Base-by-base conservation (phyloP, 78 protist genomes). In the Isochrysis galbana region DNA sequence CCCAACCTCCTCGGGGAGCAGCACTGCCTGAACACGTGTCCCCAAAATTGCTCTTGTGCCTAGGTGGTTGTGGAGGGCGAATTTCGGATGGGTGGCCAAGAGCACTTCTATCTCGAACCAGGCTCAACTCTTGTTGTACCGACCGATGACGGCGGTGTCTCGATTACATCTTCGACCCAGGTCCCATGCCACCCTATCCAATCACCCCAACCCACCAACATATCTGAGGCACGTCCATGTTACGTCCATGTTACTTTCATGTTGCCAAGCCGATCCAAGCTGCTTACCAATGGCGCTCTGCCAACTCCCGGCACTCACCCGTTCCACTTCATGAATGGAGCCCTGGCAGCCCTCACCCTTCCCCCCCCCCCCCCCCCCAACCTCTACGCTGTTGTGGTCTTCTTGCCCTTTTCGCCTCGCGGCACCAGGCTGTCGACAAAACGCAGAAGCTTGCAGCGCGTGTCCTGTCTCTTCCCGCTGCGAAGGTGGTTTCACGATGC, bases 91-190 rank as follows among this genome's bases (percentile, higher is more conserved):
- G 54, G 97, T 39, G 98, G 97, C 0, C 99, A 98, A 95, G 99
- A 98, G 72, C 99, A 98, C 93, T 96, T 97, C 61, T 98, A 98
- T 92, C 69, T 98, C 26, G 99, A 98, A 94, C 91, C 97, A 10
- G 91, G 96, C 47, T 92, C 95, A 42, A 34, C 95, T 22, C 82
- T 97, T 19, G 99, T 74, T 0, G 69, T 95, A 45, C 99, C 99
- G 23, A 94, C 93, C 38, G 98, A 98, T 77, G 96, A 91, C 29
- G 92, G 69, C 48, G 97, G 95, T 72, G 34, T 96, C 78, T 45
- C 70, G 14, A 39, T 97, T n/a, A 3, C 69, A 74, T 29, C 94
- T 17, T 91, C 97, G 45, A 96, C 98, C 1, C 99, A 98, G 94
- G 82, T n/a, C 38, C 14, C 34, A 19, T 54, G 67, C 67, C 19